These are phyloP conservation scores for Knoxia roxburghii DNA, from an alignment of 257 asterid species.

Conservation along the genomic window DNA sequence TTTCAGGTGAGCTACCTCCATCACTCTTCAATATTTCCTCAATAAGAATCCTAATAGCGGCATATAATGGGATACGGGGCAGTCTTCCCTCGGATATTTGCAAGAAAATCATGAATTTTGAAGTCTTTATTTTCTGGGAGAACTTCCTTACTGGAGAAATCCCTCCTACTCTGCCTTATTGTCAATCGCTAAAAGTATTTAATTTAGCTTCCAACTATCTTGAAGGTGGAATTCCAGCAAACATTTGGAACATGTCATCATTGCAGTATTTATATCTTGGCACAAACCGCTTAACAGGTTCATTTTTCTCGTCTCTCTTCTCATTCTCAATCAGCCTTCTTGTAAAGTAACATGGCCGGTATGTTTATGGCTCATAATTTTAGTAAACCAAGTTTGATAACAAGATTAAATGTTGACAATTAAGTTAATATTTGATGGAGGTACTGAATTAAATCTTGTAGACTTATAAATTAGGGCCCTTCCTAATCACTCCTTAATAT, in stretches of 20 bases:
- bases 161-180: constrained; percentile 1
- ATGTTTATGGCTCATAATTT: no score
- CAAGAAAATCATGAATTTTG: neutral
- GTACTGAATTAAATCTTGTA: no score
- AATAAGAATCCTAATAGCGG: neutral
- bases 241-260: neutral
- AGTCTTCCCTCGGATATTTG: neutral
- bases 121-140: neutral
- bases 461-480: no score
- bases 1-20: neutral
- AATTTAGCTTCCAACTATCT: neutral
- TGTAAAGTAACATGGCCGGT: no score
- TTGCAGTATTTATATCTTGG: neutral
- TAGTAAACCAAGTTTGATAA: no score
- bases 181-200: neutral
- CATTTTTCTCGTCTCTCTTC: neutral
- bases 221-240: neutral
- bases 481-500: no score
- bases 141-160: constrained; percentile 2
- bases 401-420: no score
- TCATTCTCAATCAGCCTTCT: neutral
- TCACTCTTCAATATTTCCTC: neutral
- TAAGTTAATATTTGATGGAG: no score
- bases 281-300: neutral
- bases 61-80: neutral